phyloP scores from a whole-genome alignment of 805 yeast genomes.

The Ogataea nonfermentans region DNA sequence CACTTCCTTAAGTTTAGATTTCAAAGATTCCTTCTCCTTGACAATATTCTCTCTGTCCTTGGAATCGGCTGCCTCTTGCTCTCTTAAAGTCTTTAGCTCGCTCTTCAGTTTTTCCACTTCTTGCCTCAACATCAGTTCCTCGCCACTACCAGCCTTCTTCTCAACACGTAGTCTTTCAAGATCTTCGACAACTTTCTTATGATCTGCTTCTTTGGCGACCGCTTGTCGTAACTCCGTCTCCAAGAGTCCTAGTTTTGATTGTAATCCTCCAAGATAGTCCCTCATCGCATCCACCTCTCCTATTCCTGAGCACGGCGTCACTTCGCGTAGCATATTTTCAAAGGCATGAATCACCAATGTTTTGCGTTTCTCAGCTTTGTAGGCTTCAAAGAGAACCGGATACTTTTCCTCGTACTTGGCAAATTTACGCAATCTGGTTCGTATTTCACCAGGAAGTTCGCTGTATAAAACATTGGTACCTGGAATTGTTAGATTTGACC shows the following conservation, averaged over 20 bases:
- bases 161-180: slow-evolving; percentile 1
- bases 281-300: slow-evolving; percentile 68
- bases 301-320: slow-evolving; percentile 77
- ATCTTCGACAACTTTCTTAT: slow-evolving; percentile 14
- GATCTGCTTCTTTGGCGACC: slow-evolving; percentile 23
- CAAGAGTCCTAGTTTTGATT: slow-evolving; percentile 57
- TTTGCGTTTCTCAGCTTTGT: slow-evolving; percentile 73
- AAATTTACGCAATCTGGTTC: slow-evolving; percentile 67
- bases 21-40: slow-evolving; percentile 3
- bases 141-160: slow-evolving; percentile 1
- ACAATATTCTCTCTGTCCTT: neutral
- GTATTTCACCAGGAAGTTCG: slow-evolving; percentile 56
- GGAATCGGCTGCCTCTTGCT: slow-evolving; percentile 1
- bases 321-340: slow-evolving; percentile 69
- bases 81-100: slow-evolving; percentile 4
- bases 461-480: slow-evolving; percentile 34
- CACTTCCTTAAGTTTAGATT: neutral
- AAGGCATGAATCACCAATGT: slow-evolving; percentile 56
- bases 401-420: slow-evolving; percentile 88
- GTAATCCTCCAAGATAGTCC: slow-evolving; percentile 65
- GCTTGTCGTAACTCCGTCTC: slow-evolving; percentile 62
- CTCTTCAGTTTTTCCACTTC: neutral
- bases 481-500: slow-evolving; percentile 16
- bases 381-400: slow-evolving; percentile 81
- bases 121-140: neutral